Evolutionary conservation across 2,329 filamentous ascomycete species (phyloP).

Genomic region (Macrophomina pseudophaseolina): DNA sequence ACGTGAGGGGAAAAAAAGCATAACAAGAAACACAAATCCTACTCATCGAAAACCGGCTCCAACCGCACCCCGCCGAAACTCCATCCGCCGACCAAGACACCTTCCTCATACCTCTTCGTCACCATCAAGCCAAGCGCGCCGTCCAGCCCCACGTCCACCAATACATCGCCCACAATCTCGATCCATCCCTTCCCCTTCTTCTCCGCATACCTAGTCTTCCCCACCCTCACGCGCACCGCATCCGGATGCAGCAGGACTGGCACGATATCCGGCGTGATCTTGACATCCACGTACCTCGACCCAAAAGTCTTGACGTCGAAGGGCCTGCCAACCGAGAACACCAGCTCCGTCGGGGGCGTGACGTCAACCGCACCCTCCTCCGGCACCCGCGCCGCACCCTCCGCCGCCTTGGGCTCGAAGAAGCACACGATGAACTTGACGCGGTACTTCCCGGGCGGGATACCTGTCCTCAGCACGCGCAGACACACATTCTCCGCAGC

Average conservation of each 20-base stretch:
- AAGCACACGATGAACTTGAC: conserved; percentile 39
- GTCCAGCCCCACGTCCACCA: conserved; percentile 43
- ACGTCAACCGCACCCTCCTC: conserved; percentile 29
- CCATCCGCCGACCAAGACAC: conserved; percentile 41
- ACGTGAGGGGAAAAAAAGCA: neutral
- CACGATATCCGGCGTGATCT: conserved; percentile 46
- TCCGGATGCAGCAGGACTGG: conserved; percentile 45
- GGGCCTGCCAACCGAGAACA: conserved; percentile 46
- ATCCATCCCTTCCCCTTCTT: conserved; percentile 41
- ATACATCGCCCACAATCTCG: conserved; percentile 45
- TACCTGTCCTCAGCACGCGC: conserved; percentile 42
- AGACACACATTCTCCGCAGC: conserved; percentile 41
- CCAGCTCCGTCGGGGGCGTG: conserved; percentile 36
- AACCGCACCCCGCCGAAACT: conserved; percentile 46
- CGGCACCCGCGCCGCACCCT: conserved; percentile 3
- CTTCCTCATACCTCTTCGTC: conserved; percentile 42
- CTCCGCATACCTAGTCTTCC: conserved; percentile 37
- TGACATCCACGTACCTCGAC: conserved; percentile 43
- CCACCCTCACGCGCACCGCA: conserved; percentile 43
- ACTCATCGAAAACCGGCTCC: conserved; percentile 39
- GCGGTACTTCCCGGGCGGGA: conserved; percentile 44
- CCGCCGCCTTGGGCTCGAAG: conserved; percentile 6
- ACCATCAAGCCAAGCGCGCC: conserved; percentile 45
- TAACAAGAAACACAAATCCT: neutral
- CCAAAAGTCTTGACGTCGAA: conserved; percentile 40